Conservation (phyloP, 2,329 filamentous ascomycete genomes). For the Talaromyces amestolkiae region DNA sequence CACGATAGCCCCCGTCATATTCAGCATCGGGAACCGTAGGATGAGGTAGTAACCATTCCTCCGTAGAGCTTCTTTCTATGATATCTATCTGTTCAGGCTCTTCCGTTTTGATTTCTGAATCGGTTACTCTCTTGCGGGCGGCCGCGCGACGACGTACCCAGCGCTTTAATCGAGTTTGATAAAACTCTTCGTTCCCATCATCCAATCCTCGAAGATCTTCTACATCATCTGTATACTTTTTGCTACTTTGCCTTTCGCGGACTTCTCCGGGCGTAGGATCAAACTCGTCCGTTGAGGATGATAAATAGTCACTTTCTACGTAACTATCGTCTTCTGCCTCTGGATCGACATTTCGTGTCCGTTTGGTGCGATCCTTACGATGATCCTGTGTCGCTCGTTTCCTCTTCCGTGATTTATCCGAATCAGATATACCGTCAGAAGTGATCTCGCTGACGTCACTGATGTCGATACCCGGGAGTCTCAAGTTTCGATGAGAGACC, state of each 20-base stretch:
- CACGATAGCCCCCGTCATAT: conserved; percentile 70
- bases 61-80: conserved; percentile 40
- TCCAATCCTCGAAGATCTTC: conserved; percentile 68
- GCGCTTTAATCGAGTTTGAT: conserved; percentile 68
- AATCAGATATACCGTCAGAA: conserved; percentile 26
- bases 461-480: conserved; percentile 69
- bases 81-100: conserved; percentile 32
- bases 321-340: conserved; percentile 36
- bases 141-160: conserved; percentile 68
- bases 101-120: conserved; percentile 27
- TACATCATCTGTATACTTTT: conserved; percentile 36
- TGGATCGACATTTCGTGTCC: conserved; percentile 18
- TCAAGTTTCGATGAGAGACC: conserved; percentile 68
- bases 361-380: conserved; percentile 4
- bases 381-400: conserved; percentile 30
- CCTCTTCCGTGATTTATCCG: conserved; percentile 30
- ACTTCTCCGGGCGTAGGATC: conserved; percentile 32
- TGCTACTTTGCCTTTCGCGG: conserved; percentile 26
- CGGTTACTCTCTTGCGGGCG: conserved; percentile 52
- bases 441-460: conserved; percentile 38
- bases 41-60: conserved; percentile 81
- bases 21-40: conserved; percentile 74
- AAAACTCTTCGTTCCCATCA: conserved; percentile 82
- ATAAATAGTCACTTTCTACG: conserved; percentile 32
- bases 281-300: conserved; percentile 37